Base-by-base conservation (phyloP, 345 rosid species). In the Schrenkiella parvula region DNA sequence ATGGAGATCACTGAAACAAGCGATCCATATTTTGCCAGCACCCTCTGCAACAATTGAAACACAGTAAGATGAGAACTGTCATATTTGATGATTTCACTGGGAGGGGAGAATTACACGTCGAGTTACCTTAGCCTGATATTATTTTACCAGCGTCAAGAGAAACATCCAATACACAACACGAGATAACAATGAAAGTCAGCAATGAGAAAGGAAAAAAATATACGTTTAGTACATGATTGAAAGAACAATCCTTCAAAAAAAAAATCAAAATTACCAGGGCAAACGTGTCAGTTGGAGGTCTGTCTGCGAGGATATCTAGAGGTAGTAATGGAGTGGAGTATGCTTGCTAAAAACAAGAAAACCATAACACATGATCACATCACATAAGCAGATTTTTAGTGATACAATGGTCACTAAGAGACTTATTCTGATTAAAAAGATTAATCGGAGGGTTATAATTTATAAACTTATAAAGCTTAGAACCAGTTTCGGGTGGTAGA, bases 81-180 rank as follows among this genome's bases (percentile, higher is more conserved):
- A 69, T 18, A 32, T 37, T 43, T 10, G 25, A 63, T 43, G 35
- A 44, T 25, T 14, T 52, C 70, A 75, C 14, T 17, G 39, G 12
- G 28, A 67, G 15, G 23, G 32, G 47, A 47, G 22, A 68, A 25
- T 44, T 34, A 7, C n/a, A 68, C 12, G 35, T 43, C 25, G 11
- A 32, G 28, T 76, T 88, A 93, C 98, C 99, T 93, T 91, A 60
- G 87, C 96, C 99, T 93, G 86, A 66, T 75, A 58, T 72, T 41
- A 52, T 73, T 74, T 46, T 13, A 19, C 46, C 50, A 64, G 52
- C 72, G 44, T 38, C 76, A 70, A 50, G 62, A 31, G 76, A 54
- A 75, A 37, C 55, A 73, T 71, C 71, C 83, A 87, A 73, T 72
- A 64, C 82, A 75, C 15, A 81, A 62, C 50, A 72, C 25, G 69